Percentiles rank a stretch among this genome's conserved stretches.
Evolutionary conservation across 768 basidiomycete species (phyloP).

Genomic region (Agaricus blazei): DNA sequence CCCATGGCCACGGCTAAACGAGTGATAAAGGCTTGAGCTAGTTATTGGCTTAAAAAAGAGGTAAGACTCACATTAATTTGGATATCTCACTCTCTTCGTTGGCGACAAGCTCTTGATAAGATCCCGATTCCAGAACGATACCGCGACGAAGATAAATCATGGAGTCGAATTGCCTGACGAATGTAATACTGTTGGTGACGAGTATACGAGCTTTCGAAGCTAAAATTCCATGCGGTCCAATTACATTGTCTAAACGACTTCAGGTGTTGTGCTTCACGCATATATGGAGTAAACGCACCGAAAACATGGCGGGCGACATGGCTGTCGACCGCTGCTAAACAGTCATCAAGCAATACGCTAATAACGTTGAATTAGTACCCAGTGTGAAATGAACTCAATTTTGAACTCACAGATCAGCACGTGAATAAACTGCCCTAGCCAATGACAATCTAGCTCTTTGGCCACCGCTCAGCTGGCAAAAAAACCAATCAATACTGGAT

Average conservation of each 20-base stretch:
- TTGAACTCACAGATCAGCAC: constrained; percentile 73
- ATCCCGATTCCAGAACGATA: constrained; percentile 72
- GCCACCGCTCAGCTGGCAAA: constrained; percentile 65
- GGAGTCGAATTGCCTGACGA: constrained; percentile 71
- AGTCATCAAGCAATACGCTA: constrained; percentile 83
- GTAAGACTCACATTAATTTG: constrained; percentile 61
- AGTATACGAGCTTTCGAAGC: constrained; percentile 79
- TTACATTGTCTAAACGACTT: constrained; percentile 58
- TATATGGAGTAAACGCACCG: constrained; percentile 33
- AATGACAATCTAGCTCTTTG: constrained; percentile 80
- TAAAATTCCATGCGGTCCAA: constrained; percentile 81
- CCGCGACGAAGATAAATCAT: constrained; percentile 75
- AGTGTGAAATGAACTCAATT: background rate
- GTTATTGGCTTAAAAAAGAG: background rate
- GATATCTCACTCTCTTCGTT: constrained; percentile 62
- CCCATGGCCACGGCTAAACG: constrained; percentile 40
- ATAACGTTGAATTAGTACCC: constrained; percentile 1
- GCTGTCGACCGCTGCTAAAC: constrained; percentile 81
- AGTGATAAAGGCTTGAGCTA: background rate
- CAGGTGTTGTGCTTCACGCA: background rate
- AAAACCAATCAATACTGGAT: background rate
- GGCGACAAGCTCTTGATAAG: constrained; percentile 54
- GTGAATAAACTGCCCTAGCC: constrained; percentile 86
- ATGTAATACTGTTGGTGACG: constrained; percentile 87
- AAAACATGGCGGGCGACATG: constrained; percentile 87